Base-by-base conservation (phyloP, 2,329 filamentous ascomycete genomes). In the Nemania sp. region DNA sequence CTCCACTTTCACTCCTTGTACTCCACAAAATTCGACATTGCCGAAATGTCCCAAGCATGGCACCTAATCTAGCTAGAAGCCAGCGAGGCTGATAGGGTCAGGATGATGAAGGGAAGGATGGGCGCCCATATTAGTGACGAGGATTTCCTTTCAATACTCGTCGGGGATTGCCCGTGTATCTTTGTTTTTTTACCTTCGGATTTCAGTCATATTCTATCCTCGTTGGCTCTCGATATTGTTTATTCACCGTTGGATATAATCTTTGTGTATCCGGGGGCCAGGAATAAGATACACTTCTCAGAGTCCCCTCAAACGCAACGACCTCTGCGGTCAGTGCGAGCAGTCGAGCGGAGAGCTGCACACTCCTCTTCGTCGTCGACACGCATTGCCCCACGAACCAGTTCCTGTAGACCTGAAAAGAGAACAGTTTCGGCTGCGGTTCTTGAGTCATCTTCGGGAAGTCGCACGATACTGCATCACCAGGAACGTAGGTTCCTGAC, bases 361-460 rank as follows among this genome's bases (percentile, higher is more conserved):
- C 39, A 42, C 17, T 57, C 45, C n/a, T 26, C 33, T 42, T 49
- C 37, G 5, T 47, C 43, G 48, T 45, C 22, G 40, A 30, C 28
- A 34, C 37, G 42, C 41, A 36, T 39, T 30, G 17, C 41, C 40
- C 36, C 51, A 41, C 43, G 54, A 56, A 56, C 52, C 37, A 51
- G 52, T 62, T 60, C 49, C 48, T 59, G 48, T 50, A 50, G 34
- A 51, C 45, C 51, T 49, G 36, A 52, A 31, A 53, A 28, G 53
- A 53, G 54, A 52, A 56, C 50, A 58, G 37, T 53, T 55, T 52
- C 46, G 49, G 56, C 59, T 63, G 60, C 56, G 55, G 61, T 64
- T 67, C 63, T 56, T 65, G 61, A 66, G 59, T 62, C 61, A 65
- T 61, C 56, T 42, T 65, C 67, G 67, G 67, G 66, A 69, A 56